Base-by-base conservation (phyloP, 257 asterid genomes). In the Lavandula angustifolia region DNA sequence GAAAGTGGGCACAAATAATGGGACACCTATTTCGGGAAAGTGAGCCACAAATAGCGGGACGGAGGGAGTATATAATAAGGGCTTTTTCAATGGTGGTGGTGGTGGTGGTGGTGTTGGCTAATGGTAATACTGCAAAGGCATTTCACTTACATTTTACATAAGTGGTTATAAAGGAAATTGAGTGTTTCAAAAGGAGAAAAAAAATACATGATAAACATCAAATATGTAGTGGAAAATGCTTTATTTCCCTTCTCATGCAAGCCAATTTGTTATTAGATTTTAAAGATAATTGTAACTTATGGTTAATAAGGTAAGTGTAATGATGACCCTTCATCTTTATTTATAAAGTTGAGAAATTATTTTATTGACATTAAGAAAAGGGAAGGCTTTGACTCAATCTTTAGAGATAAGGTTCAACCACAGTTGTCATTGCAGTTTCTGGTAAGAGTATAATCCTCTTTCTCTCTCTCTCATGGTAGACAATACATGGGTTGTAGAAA, bases 171-270 rank as follows among this genome's bases (percentile, higher is more conserved):
- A 29, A 38, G 31, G 38, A 47, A 67, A 62, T 67, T 41, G 59
- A 18, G 37, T 46, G 57, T 54, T 48, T 73, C 52, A 10, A 4
- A 13, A 67, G 38, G 8, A 51, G 52, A 46, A 52, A 61, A 37
- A 14, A 34, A 55, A 55, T 18, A 60, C 54, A 46, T 44, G 6
- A 61, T 31, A 49, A 54, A 68, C 27, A 51, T 68, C 71, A 56
- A 49, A 47, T 9, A 42, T 56, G 38, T 50, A 33, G 68, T 65
- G 73, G 68, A 59, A 38, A 59, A 6, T 27, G 11, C 53, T 41
- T 59, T 60, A 3, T 68, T 66, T 18, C 53, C 69, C 40, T 71
- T 56, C 55, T 48, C 55, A 64, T 64, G 66, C 54, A 55, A 71
- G 53, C 10, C 48, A 22, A n/a, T n/a, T 6, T 33, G 5, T 1